Percentiles rank a stretch among this genome's conserved stretches.
phyloP scores from a whole-genome alignment of 306 rosid species.

The Nissolia schottii region DNA sequence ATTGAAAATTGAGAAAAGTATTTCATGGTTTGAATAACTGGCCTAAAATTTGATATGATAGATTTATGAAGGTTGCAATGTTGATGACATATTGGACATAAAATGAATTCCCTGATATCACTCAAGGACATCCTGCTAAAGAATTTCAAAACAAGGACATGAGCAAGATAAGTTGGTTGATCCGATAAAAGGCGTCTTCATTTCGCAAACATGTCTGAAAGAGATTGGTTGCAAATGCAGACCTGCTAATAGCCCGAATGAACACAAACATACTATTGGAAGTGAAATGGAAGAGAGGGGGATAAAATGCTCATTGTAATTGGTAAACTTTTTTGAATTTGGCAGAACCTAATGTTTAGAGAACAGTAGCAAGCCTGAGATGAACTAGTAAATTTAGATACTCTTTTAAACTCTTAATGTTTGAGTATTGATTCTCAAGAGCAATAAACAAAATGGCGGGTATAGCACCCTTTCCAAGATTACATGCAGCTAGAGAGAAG shows the following conservation, averaged over 20 bases:
- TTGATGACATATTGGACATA: not conserved
- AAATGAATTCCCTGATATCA: not conserved
- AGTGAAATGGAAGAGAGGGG: not conserved
- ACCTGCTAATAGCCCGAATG: not conserved
- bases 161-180: not conserved
- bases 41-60: not conserved
- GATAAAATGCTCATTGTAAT: not conserved
- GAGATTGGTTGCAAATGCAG: not conserved
- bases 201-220: not conserved
- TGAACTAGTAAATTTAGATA: not conserved
- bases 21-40: not conserved
- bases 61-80: not conserved
- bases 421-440: not conserved
- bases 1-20: too few species aligned
- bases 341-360: not conserved
- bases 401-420: not conserved
- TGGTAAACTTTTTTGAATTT: not conserved
- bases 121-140: not conserved
- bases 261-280: not conserved
- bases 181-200: not conserved
- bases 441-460: not conserved
- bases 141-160: not conserved
- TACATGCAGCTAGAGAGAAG: not conserved
- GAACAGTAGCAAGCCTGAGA: not conserved
- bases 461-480: not conserved